Evolutionary conservation across 441 rosid genomes (phyloP), one percentile per base, ranked within the genome.

Genomic region (Populus trichocarpa): DNA sequence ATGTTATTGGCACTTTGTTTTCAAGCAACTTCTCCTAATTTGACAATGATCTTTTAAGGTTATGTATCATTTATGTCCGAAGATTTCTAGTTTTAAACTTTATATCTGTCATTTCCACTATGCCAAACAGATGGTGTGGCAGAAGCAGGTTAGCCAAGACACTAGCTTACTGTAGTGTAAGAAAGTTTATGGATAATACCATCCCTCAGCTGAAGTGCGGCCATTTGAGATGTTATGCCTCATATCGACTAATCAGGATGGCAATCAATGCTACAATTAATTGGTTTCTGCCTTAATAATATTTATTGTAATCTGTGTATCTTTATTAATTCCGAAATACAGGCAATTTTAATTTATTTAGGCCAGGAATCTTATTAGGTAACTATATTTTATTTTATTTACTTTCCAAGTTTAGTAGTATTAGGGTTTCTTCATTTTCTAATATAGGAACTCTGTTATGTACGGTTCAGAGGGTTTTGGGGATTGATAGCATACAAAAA

Each of bases 1-100:
- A 74, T 79, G 77, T 36, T 38, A 79, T 69, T 67, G 40, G 69
- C 70, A 73, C 74, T 79, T 53, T 61, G 12, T 32, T 11, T 33
- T 33, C 61, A 73, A 79, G 77, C 77, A 73, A 79, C 69, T 69
- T 79, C 53, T 70, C 20, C 68, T 30, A 30, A 30, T 4, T 72
- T 64, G 36, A 72, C 32, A 57, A 32, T 25, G 11, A 35, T 50
- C 70, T 46, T 76, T 9, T 20, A 35, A 33, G 7, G n/a, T 35
- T 20, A 35, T 35, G 7, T 30, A 30, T 30, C 32, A 30, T 30
- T 30, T 35, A 7, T 20, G 66, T 66, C 69, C 33, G 14, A 6
- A 40, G 11, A 40, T 22, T 70, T 38, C 57, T 46, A 42, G 22
- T 11, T 8, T 12, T 1, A 14, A 74, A 35, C 12, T 1, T 13